phyloP scores from a whole-genome alignment of 1,284 basidiomycete genomes.

The Cryptococcus sp. region DNA sequence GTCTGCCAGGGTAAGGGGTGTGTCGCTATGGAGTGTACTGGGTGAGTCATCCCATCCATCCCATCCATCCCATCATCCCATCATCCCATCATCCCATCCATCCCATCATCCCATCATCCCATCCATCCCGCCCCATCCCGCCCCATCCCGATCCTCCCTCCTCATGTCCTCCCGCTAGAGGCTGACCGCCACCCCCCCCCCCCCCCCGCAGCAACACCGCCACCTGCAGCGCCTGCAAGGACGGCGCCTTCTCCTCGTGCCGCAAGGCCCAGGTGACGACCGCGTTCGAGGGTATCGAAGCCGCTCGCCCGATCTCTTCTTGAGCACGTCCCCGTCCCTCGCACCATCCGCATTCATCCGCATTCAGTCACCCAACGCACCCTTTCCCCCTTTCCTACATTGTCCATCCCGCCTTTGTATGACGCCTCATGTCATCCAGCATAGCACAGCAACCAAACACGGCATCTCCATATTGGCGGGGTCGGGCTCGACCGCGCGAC shows the following conservation, averaged over 20 bases:
- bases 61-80: background rate
- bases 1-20: constrained; percentile 44
- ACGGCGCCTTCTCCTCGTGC: constrained; percentile 37
- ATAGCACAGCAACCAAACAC: too few relatives aligned
- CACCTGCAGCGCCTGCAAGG: constrained; percentile 43
- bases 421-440: too few relatives aligned
- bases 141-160: background rate
- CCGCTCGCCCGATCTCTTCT: constrained; percentile 19
- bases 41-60: constrained; percentile 36
- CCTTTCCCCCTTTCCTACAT: background rate
- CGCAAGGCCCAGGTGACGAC: constrained; percentile 37
- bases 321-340: background rate
- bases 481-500: too few relatives aligned
- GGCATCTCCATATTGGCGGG: too few relatives aligned
- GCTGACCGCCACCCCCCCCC: background rate
- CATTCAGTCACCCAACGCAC: background rate
- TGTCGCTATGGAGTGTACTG: constrained; percentile 43
- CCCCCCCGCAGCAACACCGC: constrained; percentile 30
- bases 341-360: too few relatives aligned
- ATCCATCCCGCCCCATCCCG: background rate
- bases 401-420: too few relatives aligned
- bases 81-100: background rate
- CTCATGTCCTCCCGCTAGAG: background rate
- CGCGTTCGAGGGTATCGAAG: constrained; percentile 42
- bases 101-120: background rate